Conservation (phyloP, 164 flowering plant genomes). For the Piper betle region DNA sequence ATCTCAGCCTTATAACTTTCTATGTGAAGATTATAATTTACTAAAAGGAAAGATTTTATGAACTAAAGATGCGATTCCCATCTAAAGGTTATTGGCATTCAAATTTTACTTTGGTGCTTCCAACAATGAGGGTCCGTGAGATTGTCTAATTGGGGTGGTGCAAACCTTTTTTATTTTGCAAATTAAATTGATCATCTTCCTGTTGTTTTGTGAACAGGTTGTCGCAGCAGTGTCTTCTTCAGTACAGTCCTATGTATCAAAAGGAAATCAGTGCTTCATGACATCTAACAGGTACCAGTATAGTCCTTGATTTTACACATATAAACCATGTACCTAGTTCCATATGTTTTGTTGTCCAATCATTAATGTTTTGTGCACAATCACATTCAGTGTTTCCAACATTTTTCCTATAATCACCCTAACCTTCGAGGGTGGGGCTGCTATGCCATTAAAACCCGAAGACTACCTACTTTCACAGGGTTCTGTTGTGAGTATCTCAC, state of each 20-base stretch:
- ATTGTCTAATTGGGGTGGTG: too few relatives aligned
- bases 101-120: too few relatives aligned
- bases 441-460: slow-evolving; percentile 59
- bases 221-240: slow-evolving; percentile 35
- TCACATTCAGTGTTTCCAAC: slow-evolving; percentile 33
- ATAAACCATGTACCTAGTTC: too few relatives aligned
- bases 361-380: not conserved
- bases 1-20: too few relatives aligned
- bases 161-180: too few relatives aligned
- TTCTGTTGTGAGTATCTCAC: slow-evolving; percentile 40
- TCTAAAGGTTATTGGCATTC: too few relatives aligned
- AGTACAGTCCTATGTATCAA: slow-evolving; percentile 27
- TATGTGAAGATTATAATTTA: too few relatives aligned
- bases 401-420: slow-evolving; percentile 66
- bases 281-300: slow-evolving; percentile 32
- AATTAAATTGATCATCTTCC: too few relatives aligned
- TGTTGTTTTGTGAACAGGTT: slow-evolving; percentile 31
- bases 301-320: not conserved
- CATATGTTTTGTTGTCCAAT: not conserved
- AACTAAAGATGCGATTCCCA: too few relatives aligned
- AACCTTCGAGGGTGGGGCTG: slow-evolving; percentile 73
- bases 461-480: slow-evolving; percentile 54
- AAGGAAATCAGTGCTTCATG: slow-evolving; percentile 60
- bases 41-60: too few relatives aligned
- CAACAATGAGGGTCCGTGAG: too few relatives aligned